Evolutionary conservation across 2,329 filamentous ascomycete genomes (phyloP).

Genomic region (Pestalotiopsis fici): DNA sequence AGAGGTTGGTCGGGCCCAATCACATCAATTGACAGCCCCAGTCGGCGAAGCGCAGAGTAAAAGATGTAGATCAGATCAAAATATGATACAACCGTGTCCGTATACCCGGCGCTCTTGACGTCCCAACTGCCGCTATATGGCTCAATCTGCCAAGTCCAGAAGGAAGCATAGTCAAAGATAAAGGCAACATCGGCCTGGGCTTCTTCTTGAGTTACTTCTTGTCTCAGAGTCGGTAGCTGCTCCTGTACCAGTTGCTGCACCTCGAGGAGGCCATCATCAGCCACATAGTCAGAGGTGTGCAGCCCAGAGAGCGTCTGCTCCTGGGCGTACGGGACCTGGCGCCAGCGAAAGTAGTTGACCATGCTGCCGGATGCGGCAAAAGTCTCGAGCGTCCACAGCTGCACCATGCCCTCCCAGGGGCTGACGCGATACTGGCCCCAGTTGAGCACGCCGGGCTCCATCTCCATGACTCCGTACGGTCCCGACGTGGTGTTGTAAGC

Average conservation of each 20-base stretch:
- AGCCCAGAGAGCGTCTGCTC: conserved; percentile 23
- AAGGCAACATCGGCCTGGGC: conserved; percentile 18
- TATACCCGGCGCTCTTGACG: conserved; percentile 15
- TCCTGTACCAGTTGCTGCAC: conserved; percentile 14
- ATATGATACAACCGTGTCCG: conserved; percentile 14
- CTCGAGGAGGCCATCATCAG: conserved; percentile 18
- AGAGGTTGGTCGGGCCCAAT: conserved; percentile 19
- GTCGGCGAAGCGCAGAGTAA: conserved; percentile 20
- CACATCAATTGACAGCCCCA: conserved; percentile 22
- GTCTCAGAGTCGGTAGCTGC: conserved; percentile 16
- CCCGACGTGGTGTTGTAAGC: conserved; percentile 17
- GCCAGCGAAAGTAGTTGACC: conserved; percentile 24
- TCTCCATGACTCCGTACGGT: conserved; percentile 23
- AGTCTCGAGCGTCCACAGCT: conserved; percentile 22
- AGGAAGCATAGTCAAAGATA: conserved; percentile 20
- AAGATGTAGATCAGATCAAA: conserved; percentile 19
- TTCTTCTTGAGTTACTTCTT: background rate
- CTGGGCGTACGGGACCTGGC: conserved; percentile 22
- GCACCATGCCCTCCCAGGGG: conserved; percentile 19
- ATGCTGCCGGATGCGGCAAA: conserved; percentile 19
- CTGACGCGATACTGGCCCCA: conserved; percentile 21
- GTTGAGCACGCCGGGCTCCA: conserved; percentile 24
- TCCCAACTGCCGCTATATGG: conserved; percentile 23
- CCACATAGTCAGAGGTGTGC: conserved; percentile 17
- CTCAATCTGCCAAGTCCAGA: conserved; percentile 21